phyloP scores from a whole-genome alignment of 495 filamentous ascomycete genomes.

The Apiosordaria backusii region DNA sequence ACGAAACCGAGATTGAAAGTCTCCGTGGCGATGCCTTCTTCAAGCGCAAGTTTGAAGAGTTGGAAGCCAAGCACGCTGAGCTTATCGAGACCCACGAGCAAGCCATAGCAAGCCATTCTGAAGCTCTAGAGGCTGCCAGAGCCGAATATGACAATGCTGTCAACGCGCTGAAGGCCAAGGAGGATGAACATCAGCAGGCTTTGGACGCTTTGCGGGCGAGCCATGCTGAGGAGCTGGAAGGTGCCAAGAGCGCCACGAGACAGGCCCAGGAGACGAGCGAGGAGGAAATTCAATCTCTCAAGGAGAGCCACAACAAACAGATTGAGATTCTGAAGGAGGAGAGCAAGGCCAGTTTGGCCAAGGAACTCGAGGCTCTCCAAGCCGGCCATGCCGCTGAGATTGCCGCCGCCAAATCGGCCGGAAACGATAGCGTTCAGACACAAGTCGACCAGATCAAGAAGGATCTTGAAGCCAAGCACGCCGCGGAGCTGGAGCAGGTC shows the following conservation, averaged over 20 bases:
- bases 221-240: constrained; percentile 45
- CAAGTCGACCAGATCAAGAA: constrained; percentile 28
- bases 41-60: constrained; percentile 50
- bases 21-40: constrained; percentile 54
- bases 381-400: constrained; percentile 38
- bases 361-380: constrained; percentile 42
- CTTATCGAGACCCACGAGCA: constrained; percentile 40
- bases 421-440: constrained; percentile 24
- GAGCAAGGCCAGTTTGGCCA: constrained; percentile 35
- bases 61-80: constrained; percentile 47
- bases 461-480: constrained; percentile 24
- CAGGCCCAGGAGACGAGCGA: constrained; percentile 36
- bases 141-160: constrained; percentile 35
- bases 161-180: constrained; percentile 38
- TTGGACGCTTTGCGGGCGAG: constrained; percentile 44
- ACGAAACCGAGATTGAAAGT: constrained; percentile 54
- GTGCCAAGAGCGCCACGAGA: constrained; percentile 38
- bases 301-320: constrained; percentile 46
- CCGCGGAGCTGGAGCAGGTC: constrained; percentile 29
- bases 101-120: constrained; percentile 33
- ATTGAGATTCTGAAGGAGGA: constrained; percentile 42
- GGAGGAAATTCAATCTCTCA: constrained; percentile 42
- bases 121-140: constrained; percentile 39
- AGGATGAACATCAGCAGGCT: constrained; percentile 41
- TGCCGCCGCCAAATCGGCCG: constrained; percentile 27